A percentile compares a stretch with the other conserved stretches of the same genome.
These are phyloP conservation scores for Amanita pallidorosea DNA, from an alignment of 768 basidiomycete species.

Conservation along the genomic window DNA sequence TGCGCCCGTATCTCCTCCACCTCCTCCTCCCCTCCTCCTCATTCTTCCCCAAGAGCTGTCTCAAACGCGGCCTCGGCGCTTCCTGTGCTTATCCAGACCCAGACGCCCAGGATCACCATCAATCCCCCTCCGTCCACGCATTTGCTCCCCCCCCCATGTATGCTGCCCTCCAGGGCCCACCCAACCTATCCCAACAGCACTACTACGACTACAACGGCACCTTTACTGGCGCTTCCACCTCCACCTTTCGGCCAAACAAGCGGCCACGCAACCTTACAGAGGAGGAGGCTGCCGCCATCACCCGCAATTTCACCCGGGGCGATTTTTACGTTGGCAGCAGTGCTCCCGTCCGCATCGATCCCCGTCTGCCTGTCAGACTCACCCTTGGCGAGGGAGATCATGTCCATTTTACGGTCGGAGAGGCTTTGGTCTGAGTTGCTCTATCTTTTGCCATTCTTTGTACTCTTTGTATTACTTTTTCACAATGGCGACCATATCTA, in stretches of 20 bases:
- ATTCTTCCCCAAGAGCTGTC: constrained; percentile 46
- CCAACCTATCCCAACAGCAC: constrained; percentile 48
- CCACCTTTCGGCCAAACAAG: constrained; percentile 73
- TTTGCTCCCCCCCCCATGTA: constrained; percentile 42
- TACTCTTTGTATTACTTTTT: constrained; percentile 3
- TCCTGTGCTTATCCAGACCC: constrained; percentile 74
- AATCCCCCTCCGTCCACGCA: constrained; percentile 24
- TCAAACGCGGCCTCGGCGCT: constrained; percentile 67
- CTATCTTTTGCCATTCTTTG: constrained; percentile 2
- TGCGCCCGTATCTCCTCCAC: constrained; percentile 13
- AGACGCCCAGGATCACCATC: constrained; percentile 42
- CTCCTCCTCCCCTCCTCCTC: background rate
- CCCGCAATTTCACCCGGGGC: constrained; percentile 69
- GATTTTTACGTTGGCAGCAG: constrained; percentile 77
- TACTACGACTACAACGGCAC: constrained; percentile 74
- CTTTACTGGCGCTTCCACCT: constrained; percentile 58
- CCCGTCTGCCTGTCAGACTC: constrained; percentile 66
- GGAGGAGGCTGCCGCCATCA: constrained; percentile 76
- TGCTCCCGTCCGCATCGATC: constrained; percentile 76
- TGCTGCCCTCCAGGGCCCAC: constrained; percentile 30
- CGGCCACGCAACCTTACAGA: constrained; percentile 73
- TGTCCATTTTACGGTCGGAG: constrained; percentile 53
- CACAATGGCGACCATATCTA: background rate
- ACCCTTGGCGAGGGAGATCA: constrained; percentile 77
- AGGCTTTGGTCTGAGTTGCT: constrained; percentile 24